A percentile compares a stretch with the other conserved stretches of the same genome.
These are phyloP conservation scores for Penicillium brevicompactum DNA, from an alignment of 2,329 filamentous ascomycete genomes.

Conservation along the genomic window DNA sequence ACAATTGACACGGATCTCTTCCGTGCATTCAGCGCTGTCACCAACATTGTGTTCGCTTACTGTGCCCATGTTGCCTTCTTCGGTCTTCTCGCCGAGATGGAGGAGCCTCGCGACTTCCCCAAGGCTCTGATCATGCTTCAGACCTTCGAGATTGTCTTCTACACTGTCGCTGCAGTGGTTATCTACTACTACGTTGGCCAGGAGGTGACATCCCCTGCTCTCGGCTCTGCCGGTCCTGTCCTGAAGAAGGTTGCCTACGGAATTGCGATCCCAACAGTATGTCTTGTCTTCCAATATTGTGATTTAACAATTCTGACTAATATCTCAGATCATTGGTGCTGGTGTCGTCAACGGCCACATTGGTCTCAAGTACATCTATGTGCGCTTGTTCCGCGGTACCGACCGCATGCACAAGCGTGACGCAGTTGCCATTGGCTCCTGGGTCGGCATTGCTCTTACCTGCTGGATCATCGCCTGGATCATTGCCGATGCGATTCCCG, in stretches of 20 bases:
- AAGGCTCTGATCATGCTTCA: constrained; percentile 66
- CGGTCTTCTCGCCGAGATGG: constrained; percentile 65
- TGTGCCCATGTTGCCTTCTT: constrained; percentile 71
- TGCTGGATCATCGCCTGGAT: constrained; percentile 66
- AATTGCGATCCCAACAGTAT: constrained; percentile 64
- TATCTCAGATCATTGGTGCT: constrained; percentile 61
- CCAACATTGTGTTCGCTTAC: constrained; percentile 73
- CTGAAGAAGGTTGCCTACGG: constrained; percentile 68
- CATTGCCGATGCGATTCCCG: constrained; percentile 69
- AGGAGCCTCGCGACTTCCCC: constrained; percentile 60
- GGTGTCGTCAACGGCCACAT: constrained; percentile 71
- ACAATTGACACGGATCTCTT: constrained; percentile 50
- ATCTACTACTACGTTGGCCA: constrained; percentile 69
- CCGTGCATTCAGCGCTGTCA: constrained; percentile 62
- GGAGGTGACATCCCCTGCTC: constrained; percentile 64
- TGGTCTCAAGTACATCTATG: constrained; percentile 66
- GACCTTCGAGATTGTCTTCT: constrained; percentile 60
- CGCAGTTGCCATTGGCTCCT: constrained; percentile 55
- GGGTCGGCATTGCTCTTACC: constrained; percentile 58
- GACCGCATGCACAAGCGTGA: constrained; percentile 55
- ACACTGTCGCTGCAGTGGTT: constrained; percentile 66
- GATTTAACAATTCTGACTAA: neutral
- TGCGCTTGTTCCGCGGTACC: constrained; percentile 62
- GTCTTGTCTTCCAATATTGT: constrained; percentile 2
- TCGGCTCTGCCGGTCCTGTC: constrained; percentile 60